Percentiles rank a stretch among this genome's conserved stretches.
phyloP scores from a whole-genome alignment of 768 basidiomycete species.

The Lactifluus volemus region DNA sequence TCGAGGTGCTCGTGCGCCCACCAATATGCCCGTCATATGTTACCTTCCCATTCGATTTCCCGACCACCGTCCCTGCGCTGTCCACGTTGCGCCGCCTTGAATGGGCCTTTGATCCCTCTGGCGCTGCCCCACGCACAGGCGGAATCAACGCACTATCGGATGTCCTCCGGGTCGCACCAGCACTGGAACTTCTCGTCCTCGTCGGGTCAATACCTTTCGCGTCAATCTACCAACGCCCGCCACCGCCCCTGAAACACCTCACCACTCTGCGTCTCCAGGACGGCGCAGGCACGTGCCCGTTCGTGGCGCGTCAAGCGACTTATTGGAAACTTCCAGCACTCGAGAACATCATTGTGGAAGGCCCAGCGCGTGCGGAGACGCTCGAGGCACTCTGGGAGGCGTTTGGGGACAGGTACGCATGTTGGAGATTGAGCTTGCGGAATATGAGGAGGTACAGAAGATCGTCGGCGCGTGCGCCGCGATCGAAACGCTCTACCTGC shows the following conservation, averaged over 20 bases:
- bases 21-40: neutral
- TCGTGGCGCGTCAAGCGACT: conserved; percentile 9
- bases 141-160: conserved; percentile 15
- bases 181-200: conserved; percentile 3
- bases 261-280: conserved; percentile 2
- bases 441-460: neutral
- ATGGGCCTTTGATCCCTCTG: conserved; percentile 7
- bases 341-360: conserved; percentile 6
- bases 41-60: conserved; percentile 4
- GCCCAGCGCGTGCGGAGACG: neutral
- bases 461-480: conserved; percentile 6
- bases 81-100: conserved; percentile 15
- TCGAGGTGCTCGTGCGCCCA: conserved; percentile 19
- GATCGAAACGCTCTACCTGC: conserved; percentile 13
- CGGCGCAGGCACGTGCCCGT: conserved; percentile 1
- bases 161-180: conserved; percentile 3
- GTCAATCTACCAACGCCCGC: neutral
- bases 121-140: conserved; percentile 13
- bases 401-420: conserved; percentile 2
- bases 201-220: conserved; percentile 4
- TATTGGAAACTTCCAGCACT: conserved; percentile 14
- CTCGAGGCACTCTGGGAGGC: conserved; percentile 10
- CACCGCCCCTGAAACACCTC: neutral
- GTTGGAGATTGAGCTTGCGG: conserved; percentile 1
- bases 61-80: neutral